Evolutionary conservation across 2,329 filamentous ascomycete genomes (phyloP).

Genomic region (Pseudogymnoascus sp.): DNA sequence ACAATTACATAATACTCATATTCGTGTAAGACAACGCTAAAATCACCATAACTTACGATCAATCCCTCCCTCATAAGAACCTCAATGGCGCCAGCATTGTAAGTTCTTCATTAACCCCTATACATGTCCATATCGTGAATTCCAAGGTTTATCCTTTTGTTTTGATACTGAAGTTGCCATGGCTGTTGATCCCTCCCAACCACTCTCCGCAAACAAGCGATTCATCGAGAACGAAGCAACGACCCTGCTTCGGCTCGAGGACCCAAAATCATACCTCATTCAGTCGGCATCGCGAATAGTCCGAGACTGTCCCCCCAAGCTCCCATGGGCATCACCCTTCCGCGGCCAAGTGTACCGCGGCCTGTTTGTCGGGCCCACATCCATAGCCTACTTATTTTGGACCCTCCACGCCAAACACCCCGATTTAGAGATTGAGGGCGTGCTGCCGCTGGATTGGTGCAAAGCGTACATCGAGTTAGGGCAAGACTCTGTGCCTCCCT

Average conservation of each 20-base stretch:
- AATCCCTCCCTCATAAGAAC: not conserved
- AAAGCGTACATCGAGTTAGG: constrained; percentile 14
- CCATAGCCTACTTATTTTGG: constrained; percentile 48
- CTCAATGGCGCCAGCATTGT: not conserved
- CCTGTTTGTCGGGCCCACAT: constrained; percentile 45
- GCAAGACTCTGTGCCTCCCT: not conserved
- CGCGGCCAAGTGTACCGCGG: constrained; percentile 27
- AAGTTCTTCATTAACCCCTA: not conserved
- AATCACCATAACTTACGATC: not conserved
- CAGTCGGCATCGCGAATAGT: constrained; percentile 5
- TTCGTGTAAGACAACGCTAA: not conserved
- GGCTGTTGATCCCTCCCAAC: not conserved
- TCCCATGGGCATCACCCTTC: constrained; percentile 11
- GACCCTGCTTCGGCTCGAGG: constrained; percentile 11
- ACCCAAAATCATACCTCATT: constrained; percentile 14
- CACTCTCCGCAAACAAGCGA: not conserved
- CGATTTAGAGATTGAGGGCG: constrained; percentile 31
- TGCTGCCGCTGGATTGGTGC: constrained; percentile 13
- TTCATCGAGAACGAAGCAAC: not conserved
- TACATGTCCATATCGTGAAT: not conserved
- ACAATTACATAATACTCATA: not conserved
- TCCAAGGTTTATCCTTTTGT: too few species aligned
- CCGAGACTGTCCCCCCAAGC: constrained; percentile 12
- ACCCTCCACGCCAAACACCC: constrained; percentile 38
- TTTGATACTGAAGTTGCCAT: not conserved